These are phyloP conservation scores for Fraxinus sp. DNA, from an alignment of 305 asterid species.

Conservation along the genomic window DNA sequence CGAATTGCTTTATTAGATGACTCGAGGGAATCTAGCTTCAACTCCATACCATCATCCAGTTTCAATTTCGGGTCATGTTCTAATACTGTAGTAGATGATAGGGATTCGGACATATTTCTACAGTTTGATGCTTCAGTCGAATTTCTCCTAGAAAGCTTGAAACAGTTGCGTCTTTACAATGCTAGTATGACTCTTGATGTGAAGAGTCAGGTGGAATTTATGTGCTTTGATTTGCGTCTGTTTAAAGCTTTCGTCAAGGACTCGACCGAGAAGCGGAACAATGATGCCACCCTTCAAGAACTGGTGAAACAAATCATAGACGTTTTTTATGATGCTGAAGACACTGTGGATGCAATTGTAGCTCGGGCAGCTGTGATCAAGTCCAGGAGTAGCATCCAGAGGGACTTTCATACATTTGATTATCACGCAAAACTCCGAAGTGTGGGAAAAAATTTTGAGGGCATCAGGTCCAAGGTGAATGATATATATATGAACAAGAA, in stretches of 20 bases:
- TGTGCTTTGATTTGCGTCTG: slow-evolving; percentile 39
- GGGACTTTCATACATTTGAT: too few relatives aligned
- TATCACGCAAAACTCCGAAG: background rate
- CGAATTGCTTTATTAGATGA: background rate
- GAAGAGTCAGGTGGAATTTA: slow-evolving; percentile 39
- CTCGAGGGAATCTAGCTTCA: background rate
- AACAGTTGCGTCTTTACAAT: slow-evolving; percentile 48
- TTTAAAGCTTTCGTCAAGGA: slow-evolving; percentile 63
- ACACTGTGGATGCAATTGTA: too few relatives aligned
- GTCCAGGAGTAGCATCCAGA: too few relatives aligned
- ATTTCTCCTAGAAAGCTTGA: slow-evolving; percentile 52
- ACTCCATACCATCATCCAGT: background rate
- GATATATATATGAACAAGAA: slow-evolving; percentile 42
- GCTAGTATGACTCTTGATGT: slow-evolving; percentile 39
- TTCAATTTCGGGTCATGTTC: background rate
- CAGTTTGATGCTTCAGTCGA: slow-evolving; percentile 41
- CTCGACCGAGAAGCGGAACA: slow-evolving; percentile 38
- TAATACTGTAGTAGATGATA: background rate
- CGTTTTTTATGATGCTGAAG: too few relatives aligned
- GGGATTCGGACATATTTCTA: background rate
- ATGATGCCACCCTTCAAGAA: slow-evolving; percentile 20
- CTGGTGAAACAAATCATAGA: too few relatives aligned
- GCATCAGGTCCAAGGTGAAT: slow-evolving; percentile 35
- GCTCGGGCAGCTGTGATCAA: too few relatives aligned
- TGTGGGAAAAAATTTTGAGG: slow-evolving; percentile 24